A percentile compares a stretch with the other conserved stretches of the same genome.
These are phyloP conservation scores for Lactifluus piperatus DNA, from an alignment of 768 basidiomycete species.

Conservation along the genomic window DNA sequence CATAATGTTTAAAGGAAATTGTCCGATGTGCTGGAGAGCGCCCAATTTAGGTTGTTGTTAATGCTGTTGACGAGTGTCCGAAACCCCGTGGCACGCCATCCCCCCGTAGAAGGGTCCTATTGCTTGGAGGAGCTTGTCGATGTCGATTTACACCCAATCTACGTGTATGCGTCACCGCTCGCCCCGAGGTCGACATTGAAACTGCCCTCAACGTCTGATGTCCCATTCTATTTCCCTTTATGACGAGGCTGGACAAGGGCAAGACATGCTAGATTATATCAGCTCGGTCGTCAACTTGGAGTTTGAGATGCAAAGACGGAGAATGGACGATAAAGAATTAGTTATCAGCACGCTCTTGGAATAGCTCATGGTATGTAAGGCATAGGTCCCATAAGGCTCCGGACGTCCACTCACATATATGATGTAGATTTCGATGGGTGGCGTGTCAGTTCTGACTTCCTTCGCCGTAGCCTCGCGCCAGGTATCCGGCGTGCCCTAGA, in stretches of 20 bases:
- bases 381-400: neutral
- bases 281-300: neutral
- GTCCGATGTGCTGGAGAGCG: neutral
- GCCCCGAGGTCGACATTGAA: neutral
- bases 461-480: neutral
- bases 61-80: constrained; percentile 4
- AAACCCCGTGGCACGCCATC: neutral
- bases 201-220: neutral
- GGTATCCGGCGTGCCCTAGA: neutral
- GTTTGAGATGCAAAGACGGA: neutral
- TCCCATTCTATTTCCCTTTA: neutral
- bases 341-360: neutral
- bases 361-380: constrained; percentile 1
- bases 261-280: neutral
- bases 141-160: neutral
- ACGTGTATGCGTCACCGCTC: constrained; percentile 3
- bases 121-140: neutral
- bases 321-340: neutral
- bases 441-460: neutral
- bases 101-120: neutral
- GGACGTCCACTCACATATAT: neutral
- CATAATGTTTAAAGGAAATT: neutral
- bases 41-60: neutral
- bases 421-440: neutral
- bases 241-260: neutral